phyloP scores from a whole-genome alignment of 2,329 filamentous ascomycete species.

The Beauveria australis region DNA sequence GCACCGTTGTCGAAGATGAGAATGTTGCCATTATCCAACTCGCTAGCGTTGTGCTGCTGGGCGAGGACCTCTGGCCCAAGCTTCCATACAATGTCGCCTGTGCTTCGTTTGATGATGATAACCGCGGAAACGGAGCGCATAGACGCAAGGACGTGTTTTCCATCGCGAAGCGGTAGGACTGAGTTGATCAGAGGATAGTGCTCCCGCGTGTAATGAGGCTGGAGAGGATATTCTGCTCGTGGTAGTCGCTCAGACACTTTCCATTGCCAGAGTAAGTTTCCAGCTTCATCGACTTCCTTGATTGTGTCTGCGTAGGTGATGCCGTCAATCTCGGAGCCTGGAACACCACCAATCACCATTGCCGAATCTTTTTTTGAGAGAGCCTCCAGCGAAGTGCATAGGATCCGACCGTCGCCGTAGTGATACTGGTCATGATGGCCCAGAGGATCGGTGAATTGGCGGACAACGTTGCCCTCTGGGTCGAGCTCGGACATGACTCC shows the following conservation, averaged over 20 bases:
- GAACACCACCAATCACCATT: constrained; percentile 21
- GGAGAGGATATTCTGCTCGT: constrained; percentile 20
- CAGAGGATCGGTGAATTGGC: constrained; percentile 20
- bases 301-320: constrained; percentile 23
- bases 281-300: constrained; percentile 20
- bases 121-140: constrained; percentile 22
- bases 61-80: constrained; percentile 18
- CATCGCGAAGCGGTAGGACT: constrained; percentile 20
- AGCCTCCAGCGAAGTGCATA: constrained; percentile 21
- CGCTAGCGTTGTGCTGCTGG: constrained; percentile 23
- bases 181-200: constrained; percentile 25
- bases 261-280: constrained; percentile 21
- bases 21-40: constrained; percentile 23
- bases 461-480: constrained; percentile 17
- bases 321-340: constrained; percentile 18
- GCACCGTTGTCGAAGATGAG: constrained; percentile 24
- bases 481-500: constrained; percentile 23
- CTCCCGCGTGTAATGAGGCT: constrained; percentile 23
- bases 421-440: constrained; percentile 24
- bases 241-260: constrained; percentile 21
- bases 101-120: constrained; percentile 20
- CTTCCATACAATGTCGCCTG: constrained; percentile 22
- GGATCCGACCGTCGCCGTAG: constrained; percentile 19
- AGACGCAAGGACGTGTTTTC: constrained; percentile 20
- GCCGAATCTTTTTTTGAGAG: constrained; percentile 19